Evolutionary conservation across 208 protist genomes (phyloP).

Genomic region (Leishmania turanica): DNA sequence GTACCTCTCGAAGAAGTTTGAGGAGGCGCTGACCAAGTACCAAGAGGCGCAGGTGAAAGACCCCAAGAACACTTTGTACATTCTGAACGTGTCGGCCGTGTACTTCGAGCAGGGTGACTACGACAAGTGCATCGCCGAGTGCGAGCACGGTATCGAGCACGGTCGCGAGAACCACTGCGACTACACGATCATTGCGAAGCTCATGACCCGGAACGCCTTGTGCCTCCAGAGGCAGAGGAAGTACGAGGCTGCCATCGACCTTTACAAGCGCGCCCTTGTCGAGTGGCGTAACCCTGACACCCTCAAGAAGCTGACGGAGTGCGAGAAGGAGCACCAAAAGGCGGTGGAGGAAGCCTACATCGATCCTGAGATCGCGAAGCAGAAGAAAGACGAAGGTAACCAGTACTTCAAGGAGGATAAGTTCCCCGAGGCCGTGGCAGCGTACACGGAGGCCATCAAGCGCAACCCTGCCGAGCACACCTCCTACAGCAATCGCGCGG

Average conservation of each 20-base stretch:
- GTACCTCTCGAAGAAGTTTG: constrained; percentile 96
- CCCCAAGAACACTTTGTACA: constrained; percentile 86
- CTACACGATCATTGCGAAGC: constrained; percentile 92
- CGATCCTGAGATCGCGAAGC: constrained; percentile 82
- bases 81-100: constrained; percentile 93
- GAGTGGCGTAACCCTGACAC: constrained; percentile 95
- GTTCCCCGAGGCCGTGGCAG: constrained; percentile 94
- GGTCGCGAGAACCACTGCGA: constrained; percentile 89
- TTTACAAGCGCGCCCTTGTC: constrained; percentile 91
- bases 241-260: constrained; percentile 86
- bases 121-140: constrained; percentile 92
- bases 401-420: constrained; percentile 95
- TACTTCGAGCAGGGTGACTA: constrained; percentile 95
- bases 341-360: constrained; percentile 93
- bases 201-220: constrained; percentile 91
- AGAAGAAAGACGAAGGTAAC: constrained; percentile 96
- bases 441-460: constrained; percentile 95
- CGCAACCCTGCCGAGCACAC: constrained; percentile 95
- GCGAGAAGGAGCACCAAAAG: constrained; percentile 91
- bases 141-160: constrained; percentile 90
- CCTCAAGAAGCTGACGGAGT: constrained; percentile 85
- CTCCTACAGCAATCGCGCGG: constrained; percentile 95
- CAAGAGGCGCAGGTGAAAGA: constrained; percentile 81
- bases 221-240: constrained; percentile 85
- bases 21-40: constrained; percentile 92